Base-by-base conservation (phyloP, 2,329 filamentous ascomycete genomes). In the Teratosphaeria gauchensis region DNA sequence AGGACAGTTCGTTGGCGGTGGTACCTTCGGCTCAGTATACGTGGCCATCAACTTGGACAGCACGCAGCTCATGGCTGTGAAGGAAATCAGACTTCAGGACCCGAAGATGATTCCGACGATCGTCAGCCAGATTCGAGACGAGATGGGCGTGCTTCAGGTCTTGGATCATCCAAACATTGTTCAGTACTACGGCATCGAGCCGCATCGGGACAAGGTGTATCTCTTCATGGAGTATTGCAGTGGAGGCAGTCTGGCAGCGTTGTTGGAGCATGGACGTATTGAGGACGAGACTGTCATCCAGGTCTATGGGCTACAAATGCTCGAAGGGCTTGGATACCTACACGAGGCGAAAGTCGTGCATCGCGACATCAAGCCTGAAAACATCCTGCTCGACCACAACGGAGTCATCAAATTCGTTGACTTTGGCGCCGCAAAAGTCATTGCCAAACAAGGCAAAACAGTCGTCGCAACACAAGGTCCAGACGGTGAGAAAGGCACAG, bases 201-300 rank as follows among this genome's bases (percentile, higher is more conserved):
- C 96, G 2, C 94, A 99, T 75, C 85, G 94, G 63, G 94, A 99
- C 79, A 94, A 96, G 71, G 94, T 99, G n/a, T 99, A 97, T 75
- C 96, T 99, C 65, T 99, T 99, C 73, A 99, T 99, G 94, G 94
- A 99, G 74, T 97, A 95, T 75, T 99, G 94, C 74, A 95, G 91
- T 4, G 92, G 94, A 56, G 94, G 94, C 21, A 97, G 92, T 16
- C 80, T 99, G 54, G 92, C 94, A 51, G 88, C 84, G 55, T 78
- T 99, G 56, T 80, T 99, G 51, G 94, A 99, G 73, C 92, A 99
- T 70, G 94, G 94, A 12, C 88, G 94, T 48, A 96, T 99, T 63
- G 94, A 96, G 76, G 95, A 97, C 70, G 94, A 99, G 73, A 94
- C 92, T 58, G 92, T 97, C 62, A 92, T 96, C 62, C 95, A 95